Evolutionary conservation across 495 filamentous ascomycete species (phyloP), one percentile per base, ranked within the genome.

Genomic region (Trichoderma gamsii): DNA sequence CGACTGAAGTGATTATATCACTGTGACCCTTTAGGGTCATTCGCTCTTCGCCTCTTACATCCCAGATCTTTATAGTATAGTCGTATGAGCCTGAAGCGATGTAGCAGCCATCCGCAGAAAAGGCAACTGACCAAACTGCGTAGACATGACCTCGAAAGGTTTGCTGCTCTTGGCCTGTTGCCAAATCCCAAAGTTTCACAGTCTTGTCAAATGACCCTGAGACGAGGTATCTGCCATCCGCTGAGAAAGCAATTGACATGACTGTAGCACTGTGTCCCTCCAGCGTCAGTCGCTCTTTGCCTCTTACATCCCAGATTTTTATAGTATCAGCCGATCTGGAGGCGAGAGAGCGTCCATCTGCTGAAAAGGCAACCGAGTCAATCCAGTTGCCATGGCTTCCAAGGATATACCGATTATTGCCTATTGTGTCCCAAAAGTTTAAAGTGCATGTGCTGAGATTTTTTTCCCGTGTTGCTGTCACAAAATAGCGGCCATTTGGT

Each of bases 401-500:
- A 21, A 21, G 27, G 27, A 12, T 32, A 4, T 32, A 0, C 13
- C 13, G 27, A 1, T 46, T 18, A 1, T 46, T 46, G 43, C 43
- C 12, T 46, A 12, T 46, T 46, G 43, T 18, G 12, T 15, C 43
- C 63, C 63, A 65, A 29, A 65, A 1, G 25, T 41, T 65, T 21
- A 65, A 41, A 13, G 32, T 29, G 29, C 4, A 1, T 29, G 4
- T 29, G 4, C 4, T 1, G 1, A 29, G 29, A 29, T 29, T 65
- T 4, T 29, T 23, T 6, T 72, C 66, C 29, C 68, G 13, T 15
- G 66, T 70, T 3, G 65, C 66, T 15, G 69, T 71, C 9, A 41
- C 66, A 25, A 71, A 35, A 13, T 63, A 52, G 21, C 65, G 69
- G 63, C 69, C 67, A 63, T 71, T 38, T 13, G 70, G 64, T 16